Evolutionary conservation across 345 rosid species (phyloP).

Genomic region (Moricandia arvensis): DNA sequence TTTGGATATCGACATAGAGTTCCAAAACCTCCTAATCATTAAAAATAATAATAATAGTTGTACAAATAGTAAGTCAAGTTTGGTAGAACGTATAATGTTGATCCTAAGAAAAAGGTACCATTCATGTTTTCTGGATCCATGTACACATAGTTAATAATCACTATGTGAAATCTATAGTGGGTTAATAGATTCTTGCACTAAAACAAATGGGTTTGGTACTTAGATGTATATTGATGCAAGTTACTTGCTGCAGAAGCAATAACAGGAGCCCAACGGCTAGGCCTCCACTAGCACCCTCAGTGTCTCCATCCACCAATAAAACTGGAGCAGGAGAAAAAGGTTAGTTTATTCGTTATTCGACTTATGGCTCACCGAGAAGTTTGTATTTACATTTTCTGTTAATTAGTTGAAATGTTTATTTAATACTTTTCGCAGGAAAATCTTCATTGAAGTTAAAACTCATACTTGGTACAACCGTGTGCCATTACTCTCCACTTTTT

Average conservation of each 20-base stretch:
- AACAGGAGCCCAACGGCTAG: background rate
- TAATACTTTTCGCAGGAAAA: conserved; percentile 16
- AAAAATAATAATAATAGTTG: background rate
- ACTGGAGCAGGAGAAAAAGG: background rate
- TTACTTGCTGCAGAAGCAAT: background rate
- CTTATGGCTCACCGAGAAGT: background rate
- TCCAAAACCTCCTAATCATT: background rate
- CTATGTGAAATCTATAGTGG: background rate
- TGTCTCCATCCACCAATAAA: background rate
- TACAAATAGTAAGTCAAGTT: background rate
- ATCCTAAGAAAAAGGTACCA: background rate
- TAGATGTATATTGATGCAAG: background rate
- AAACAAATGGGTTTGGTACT: background rate
- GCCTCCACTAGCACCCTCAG: background rate
- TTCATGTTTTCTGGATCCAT: background rate
- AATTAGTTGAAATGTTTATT: background rate
- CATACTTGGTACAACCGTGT: conserved; percentile 24
- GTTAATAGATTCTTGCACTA: background rate
- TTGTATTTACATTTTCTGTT: background rate
- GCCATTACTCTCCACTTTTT: background rate
- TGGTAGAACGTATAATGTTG: background rate
- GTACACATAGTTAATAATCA: background rate
- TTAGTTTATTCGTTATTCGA: background rate
- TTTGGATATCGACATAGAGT: too few relatives aligned
- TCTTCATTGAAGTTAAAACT: conserved; percentile 12